Base-by-base conservation (phyloP, 2,329 filamentous ascomycete genomes). In the Trichoderma gracile region DNA sequence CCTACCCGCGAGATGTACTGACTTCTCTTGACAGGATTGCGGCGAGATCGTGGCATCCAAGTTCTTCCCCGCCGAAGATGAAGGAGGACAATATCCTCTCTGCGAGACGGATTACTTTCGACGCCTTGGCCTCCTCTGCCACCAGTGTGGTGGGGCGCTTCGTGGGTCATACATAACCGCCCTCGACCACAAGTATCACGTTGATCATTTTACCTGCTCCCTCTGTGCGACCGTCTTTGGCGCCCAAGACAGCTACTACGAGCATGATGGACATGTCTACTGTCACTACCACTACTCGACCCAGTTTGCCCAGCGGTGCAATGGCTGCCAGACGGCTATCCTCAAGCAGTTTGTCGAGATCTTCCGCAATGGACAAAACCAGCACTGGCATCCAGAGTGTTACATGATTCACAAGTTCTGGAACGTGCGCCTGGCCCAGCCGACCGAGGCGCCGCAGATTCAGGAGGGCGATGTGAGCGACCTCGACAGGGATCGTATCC, bases 321-420 rank as follows among this genome's bases (percentile, higher is more conserved):
- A 96, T 76, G 95, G 95, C 69, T 99, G 95, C 73, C 93, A 97
- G 73, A 97, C 94, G 3, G 92, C 95, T 59, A 99, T 99, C 68
- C 82, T 99, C 49, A 99, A 99, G 80, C 95, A 99, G 76, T 99
- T 99, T 76, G 95, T 99, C 67, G 95, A 99, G 77, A 98, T 99
- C 67, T 99, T 93, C 78, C 89, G 95, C 71, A 98, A 98, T 77
- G 94, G 94, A 2, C 91, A 97, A 75, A 97, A 98, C 74, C 95
- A 99, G 74, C 95, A 99, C 76, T 99, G 95, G 95, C 95, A 99
- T 75, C 95, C 95, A 2, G 95, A 99, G 78, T 99, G 95, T 78
- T 99, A 99, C 78, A 99, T 99, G 95, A 99, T 99, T 68, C 95
- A 99, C 80, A 99, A 99, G 74, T 99, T 98, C 78, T 99, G 95